phyloP scores from a whole-genome alignment of 2,329 filamentous ascomycete genomes.

The Fusarium poae region DNA sequence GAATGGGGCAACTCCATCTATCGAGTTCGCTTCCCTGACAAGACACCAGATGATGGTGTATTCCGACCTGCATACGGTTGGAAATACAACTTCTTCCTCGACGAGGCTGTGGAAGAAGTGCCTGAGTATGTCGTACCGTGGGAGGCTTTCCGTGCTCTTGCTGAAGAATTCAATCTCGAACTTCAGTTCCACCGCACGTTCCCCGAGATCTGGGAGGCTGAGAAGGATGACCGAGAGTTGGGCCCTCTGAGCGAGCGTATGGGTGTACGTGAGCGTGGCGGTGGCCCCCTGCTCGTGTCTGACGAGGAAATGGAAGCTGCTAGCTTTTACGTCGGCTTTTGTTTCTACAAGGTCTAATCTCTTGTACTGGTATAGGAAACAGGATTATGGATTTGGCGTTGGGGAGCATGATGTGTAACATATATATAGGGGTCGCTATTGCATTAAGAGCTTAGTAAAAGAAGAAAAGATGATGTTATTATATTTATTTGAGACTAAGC shows the following conservation, averaged over 20 bases:
- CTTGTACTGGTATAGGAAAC: not conserved
- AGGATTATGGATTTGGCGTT: constrained; percentile 17
- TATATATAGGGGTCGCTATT: constrained; percentile 3
- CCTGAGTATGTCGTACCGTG: constrained; percentile 98
- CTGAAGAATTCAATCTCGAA: constrained; percentile 97
- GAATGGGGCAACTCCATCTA: constrained; percentile 97
- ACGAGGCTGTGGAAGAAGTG: constrained; percentile 95
- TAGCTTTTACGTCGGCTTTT: constrained; percentile 92
- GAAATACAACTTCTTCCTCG: constrained; percentile 97
- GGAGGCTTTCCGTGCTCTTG: constrained; percentile 95
- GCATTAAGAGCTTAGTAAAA: constrained; percentile 8
- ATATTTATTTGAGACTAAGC: constrained; percentile 33
- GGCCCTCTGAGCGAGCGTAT: constrained; percentile 94
- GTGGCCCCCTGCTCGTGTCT: constrained; percentile 76
- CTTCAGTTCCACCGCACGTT: constrained; percentile 94
- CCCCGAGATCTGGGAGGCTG: constrained; percentile 88
- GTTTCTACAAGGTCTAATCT: constrained; percentile 89
- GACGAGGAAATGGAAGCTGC: constrained; percentile 93
- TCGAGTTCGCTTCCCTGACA: constrained; percentile 85
- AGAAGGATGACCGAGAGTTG: constrained; percentile 85
- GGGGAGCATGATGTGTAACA: constrained; percentile 13
- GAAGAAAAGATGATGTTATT: constrained; percentile 40
- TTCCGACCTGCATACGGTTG: constrained; percentile 97
- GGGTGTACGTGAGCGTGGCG: constrained; percentile 82
- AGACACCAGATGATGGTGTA: constrained; percentile 85